Base-by-base conservation (phyloP, 1,139 yeast genomes). In the Yamadazyma membranifaciens region DNA sequence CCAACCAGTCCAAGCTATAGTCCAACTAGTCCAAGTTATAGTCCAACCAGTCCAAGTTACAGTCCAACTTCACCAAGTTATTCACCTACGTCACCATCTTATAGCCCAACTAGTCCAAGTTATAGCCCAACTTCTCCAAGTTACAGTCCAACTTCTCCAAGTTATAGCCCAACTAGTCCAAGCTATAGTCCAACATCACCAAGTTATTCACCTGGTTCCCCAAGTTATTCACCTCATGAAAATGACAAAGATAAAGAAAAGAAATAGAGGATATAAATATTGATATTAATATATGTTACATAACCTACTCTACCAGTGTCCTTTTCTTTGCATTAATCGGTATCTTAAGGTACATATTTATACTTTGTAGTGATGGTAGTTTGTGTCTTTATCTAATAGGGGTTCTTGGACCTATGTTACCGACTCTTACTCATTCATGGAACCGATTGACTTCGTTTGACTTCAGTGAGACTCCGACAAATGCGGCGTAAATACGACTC, bases 61-160 rank as follows among this genome's bases (percentile, higher is more conserved):
- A 69, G 81, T 0, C 91, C 92, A 44, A 83, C 91, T 0, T 80
- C 88, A 1, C 95, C 95, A 46, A 47, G 61, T 2, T 80, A 79
- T 52, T 64, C 75, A n/a, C 86, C 86, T 28, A 71, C 80, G 0
- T 59, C 65, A 22, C 92, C 94, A 47, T 49, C 64, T 1, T 81
- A 81, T 56, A 65, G 76, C 1, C 91, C 92, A 43, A 83, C 91
- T 0, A 80, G 87, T 1, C 95, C 95, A 46, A 47, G 62, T 2
- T 80, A 79, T 52, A 64, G 75, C 9, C 91, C 92, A 44, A 83
- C 91, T 0, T 80, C 87, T 1, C 95, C 95, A 47, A 47, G 61
- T 1, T 80, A 79, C 52, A 64, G 75, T 10, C 86, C 86, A 31
- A 71, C 80, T 0, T 57, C 65, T 16, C 68, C 88, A 53, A 54